Evolutionary conservation across 257 asterid genomes (phyloP).

Genomic region (Cruciata laevipes): DNA sequence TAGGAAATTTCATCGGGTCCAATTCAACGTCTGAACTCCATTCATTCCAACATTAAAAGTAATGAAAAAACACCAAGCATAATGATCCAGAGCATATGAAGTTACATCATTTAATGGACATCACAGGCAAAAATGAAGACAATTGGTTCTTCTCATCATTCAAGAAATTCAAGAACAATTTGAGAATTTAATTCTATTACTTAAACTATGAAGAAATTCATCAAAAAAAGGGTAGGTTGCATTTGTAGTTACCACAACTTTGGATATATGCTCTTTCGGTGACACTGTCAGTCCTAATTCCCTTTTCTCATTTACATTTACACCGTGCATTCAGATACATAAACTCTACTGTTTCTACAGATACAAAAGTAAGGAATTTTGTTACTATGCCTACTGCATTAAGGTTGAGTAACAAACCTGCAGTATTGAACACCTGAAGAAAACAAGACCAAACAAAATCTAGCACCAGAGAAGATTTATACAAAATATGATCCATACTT

Average conservation of each 20-base stretch:
- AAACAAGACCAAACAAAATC: too few species aligned
- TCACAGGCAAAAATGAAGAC: not conserved
- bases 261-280: not conserved
- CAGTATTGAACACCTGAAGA: not conserved
- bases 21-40: constrained; percentile 4
- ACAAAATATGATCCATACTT: not conserved
- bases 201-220: not conserved
- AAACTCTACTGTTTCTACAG: not conserved
- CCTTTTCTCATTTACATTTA: not conserved
- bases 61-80: not conserved
- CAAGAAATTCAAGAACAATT: not conserved
- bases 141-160: constrained; percentile 1
- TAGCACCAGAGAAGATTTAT: not conserved
- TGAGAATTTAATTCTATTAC: not conserved
- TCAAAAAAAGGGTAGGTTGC: not conserved
- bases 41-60: not conserved
- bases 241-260: not conserved
- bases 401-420: not conserved
- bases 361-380: not conserved
- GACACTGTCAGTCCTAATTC: not conserved
- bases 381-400: not conserved
- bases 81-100: not conserved
- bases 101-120: not conserved
- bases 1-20: not conserved
- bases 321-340: not conserved